Base-by-base conservation (phyloP, 2,329 filamentous ascomycete species). In the Helotiales sp. region DNA sequence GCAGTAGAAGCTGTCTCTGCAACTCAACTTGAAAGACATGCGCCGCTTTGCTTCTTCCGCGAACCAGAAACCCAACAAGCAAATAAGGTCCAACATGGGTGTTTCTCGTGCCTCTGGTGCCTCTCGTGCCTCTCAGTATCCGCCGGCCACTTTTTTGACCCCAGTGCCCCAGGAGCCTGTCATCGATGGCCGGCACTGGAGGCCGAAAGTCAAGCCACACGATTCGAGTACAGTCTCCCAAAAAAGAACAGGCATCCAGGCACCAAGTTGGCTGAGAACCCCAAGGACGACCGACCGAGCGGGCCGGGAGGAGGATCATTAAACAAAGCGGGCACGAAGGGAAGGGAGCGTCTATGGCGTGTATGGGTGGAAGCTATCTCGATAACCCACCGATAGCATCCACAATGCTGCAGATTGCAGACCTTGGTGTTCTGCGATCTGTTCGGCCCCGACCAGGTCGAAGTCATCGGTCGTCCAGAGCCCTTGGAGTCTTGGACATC, bases 1-100 rank as follows among this genome's bases (percentile, higher is more conserved):
- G n/a, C n/a, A n/a, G n/a, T n/a, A n/a, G n/a, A n/a, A 46, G 9
- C 4, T 22, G 40, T 24, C 8, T n/a, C 7, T 17, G 8, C n/a
- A 42, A 46, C 10, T 46, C n/a, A n/a, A n/a, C n/a, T n/a, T n/a
- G n/a, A n/a, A n/a, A n/a, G n/a, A n/a, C n/a, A n/a, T n/a, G n/a
- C n/a, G n/a, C n/a, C n/a, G n/a, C n/a, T n/a, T n/a, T n/a, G 24
- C 13, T 47, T 22, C 47, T n/a, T 57, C 55, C 49, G 49, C 50
- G 53, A 57, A 57, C 55, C 31, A 53, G 49, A 48, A 52, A 52
- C 44, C 22, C 25, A 36, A 49, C 46, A 30, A 46, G 47, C 34
- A 58, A 46, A 57, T 27, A 58, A 54, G 56, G 51, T 54, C 55
- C 56, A 42, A 24, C 42, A 55, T n/a, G 24, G 42, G 12, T 44